Base-by-base conservation (phyloP, 371 early-diverging fungal genomes). In the Syncephalastrum racemosum region DNA sequence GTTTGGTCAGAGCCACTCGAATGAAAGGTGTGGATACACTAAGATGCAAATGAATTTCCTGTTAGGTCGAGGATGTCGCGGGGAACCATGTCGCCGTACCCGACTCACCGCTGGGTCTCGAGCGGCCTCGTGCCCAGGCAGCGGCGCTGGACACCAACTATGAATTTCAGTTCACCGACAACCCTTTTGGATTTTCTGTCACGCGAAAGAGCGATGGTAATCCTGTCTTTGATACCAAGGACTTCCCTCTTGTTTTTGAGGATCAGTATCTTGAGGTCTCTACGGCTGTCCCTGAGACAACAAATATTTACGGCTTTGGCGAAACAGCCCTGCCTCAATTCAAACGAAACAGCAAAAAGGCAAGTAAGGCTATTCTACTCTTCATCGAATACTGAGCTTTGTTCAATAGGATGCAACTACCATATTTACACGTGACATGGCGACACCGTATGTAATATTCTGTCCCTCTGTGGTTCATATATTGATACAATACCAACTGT, bases 291-390 rank as follows among this genome's bases (percentile, higher is more conserved):
- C 80, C 80, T 10, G 50, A 62, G 0, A 60, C 84, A 42, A 80
- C 87, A 18, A 80, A 90, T 46, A 82, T 90, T 49, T 90, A 85
- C 58, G 90, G 90, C 8, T 66, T 90, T 6, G 90, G 90, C 22
- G 90, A 90, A 61, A 71, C 77, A 0, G 79, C 82, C 8, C 70
- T 67, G 4, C 61, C 62, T 10, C 24, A 25, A 2, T 88, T 90
- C 58, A 65, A 73, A 46, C 68, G 87, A 27, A 61, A 73, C 27
- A 56, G 66, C 18, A n/a, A 48, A 25, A 63, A 64, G 39, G 56
- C 46, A 55, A 44, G 4, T 24, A 24, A 48, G 2, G 58, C 50
- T 7, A 47, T 4, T 31, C 20, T 23, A n/a, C 22, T 46, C 46
- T 39, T 16, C 10, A 48, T n/a, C 16, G 23, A 27, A 3, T 27